These are phyloP conservation scores for Fusarium pilosicola DNA, from an alignment of 2,329 filamentous ascomycete genomes.

Conservation along the genomic window DNA sequence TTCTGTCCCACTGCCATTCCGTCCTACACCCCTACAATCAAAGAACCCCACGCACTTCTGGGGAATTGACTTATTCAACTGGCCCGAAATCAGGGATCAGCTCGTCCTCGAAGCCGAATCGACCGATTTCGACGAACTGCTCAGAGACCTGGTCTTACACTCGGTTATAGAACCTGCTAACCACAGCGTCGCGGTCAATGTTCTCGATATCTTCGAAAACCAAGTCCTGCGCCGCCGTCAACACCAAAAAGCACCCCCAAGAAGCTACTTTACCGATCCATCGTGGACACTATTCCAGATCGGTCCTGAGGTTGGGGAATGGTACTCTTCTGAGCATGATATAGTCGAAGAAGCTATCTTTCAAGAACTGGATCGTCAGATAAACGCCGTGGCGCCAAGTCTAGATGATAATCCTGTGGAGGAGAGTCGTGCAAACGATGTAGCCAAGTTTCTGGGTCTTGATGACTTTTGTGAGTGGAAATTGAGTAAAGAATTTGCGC, in stretches of 20 bases:
- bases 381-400: background rate
- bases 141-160: background rate
- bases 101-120: background rate
- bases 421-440: background rate
- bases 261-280: background rate
- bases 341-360: background rate
- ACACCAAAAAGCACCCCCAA: background rate
- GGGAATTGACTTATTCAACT: background rate
- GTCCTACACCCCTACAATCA: rapidly evolving
- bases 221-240: background rate
- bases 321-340: background rate
- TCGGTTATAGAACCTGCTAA: background rate
- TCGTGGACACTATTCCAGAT: background rate
- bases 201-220: background rate
- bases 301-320: background rate
- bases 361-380: background rate
- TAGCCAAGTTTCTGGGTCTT: background rate
- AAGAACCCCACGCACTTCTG: background rate
- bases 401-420: background rate
- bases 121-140: background rate
- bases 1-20: background rate
- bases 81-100: background rate
- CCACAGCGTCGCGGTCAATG: background rate
- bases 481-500: background rate
- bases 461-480: background rate